Base-by-base conservation (phyloP, 1,284 basidiomycete genomes). In the Cryptococcus sp. region DNA sequence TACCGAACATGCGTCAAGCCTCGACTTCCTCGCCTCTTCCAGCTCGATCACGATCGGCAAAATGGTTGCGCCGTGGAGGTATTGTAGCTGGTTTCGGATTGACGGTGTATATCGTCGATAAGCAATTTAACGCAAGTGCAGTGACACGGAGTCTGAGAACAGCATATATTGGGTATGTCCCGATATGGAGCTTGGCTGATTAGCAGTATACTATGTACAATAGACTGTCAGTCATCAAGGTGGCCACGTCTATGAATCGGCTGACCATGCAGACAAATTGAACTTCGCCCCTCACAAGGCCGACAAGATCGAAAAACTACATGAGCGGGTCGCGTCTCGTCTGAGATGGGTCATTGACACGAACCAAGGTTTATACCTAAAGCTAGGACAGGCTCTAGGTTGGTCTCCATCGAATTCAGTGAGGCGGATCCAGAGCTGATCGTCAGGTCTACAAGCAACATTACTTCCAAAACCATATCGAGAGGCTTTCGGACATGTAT, bases 281-380 rank as follows among this genome's bases (percentile, higher is more conserved):
- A 91, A 92, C 74, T 93, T 93, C 64, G 78, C 53, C 75, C 83
- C 52, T 74, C 80, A 60, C 78, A 85, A 75, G 77, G 79, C 56
- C 0, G 82, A 86, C 18, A 74, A 80, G 46, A 91, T 92, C 62
- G 85, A 86, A 5, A 78, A 81, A 19, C 77, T 94, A 2, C 91
- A 94, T 59, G 82, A 85, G 56, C 82, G 91, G 43, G 88, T 91
- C 10, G 88, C 88, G 0, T 76, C 83, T n/a, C 77, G 88, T 45
- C 77, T 94, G 43, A 85, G 84, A 59, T 76, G 84, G 68, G 78
- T 91, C 44, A 83, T 91, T 59, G 85, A 83, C 2, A 79, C 79
- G 19, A 92, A 92, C 70, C 85, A 87, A 41, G 91, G 91, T 2
- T 77, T 93, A 9, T 93, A 92, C 72, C 88, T 93, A 65, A 94